Conservation (phyloP, 2,329 filamentous ascomycete genomes). For the Dactylonectria estremocensis region DNA sequence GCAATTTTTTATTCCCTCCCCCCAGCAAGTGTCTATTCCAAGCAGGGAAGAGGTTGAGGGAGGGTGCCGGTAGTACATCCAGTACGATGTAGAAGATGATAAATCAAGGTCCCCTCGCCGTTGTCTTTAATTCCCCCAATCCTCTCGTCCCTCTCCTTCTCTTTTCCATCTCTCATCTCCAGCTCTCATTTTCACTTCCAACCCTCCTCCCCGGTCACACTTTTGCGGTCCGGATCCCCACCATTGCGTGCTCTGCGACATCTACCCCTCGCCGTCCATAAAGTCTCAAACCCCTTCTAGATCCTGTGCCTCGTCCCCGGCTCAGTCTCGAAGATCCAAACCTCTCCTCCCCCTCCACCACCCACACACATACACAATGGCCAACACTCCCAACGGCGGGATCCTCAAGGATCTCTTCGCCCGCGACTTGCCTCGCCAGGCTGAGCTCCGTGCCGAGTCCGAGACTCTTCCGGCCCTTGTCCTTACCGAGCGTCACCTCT, state of each 20-base stretch:
- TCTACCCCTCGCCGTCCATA: conserved; percentile 32
- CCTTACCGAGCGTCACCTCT: conserved; percentile 94
- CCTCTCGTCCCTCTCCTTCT: conserved; percentile 7
- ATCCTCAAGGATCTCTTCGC: conserved; percentile 98
- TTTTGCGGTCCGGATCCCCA: conserved; percentile 42
- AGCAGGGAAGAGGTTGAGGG: conserved; percentile 36
- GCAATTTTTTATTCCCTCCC: conserved; percentile 44
- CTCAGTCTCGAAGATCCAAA: conserved; percentile 25
- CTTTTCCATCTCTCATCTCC: conserved; percentile 19
- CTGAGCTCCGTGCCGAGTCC: conserved; percentile 85
- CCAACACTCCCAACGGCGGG: conserved; percentile 86
- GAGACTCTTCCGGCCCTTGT: conserved; percentile 88
- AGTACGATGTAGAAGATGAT: conserved; percentile 34
- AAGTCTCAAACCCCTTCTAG: conserved; percentile 24
- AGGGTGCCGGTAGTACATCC: conserved; percentile 40
- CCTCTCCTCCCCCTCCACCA: conserved; percentile 16
- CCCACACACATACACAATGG: conserved; percentile 63
- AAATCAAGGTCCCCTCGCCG: conserved; percentile 37
- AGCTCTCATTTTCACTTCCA: conserved; percentile 25
- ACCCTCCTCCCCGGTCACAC: conserved; percentile 27
- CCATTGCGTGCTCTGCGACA: conserved; percentile 53
- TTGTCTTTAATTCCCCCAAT: conserved; percentile 19
- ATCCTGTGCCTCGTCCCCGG: conserved; percentile 18
- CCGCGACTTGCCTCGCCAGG: conserved; percentile 88
- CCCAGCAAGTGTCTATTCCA: conserved; percentile 37